phyloP scores from a whole-genome alignment of 192 early-diverging fungal genomes.

The Entrophospora sp. region DNA sequence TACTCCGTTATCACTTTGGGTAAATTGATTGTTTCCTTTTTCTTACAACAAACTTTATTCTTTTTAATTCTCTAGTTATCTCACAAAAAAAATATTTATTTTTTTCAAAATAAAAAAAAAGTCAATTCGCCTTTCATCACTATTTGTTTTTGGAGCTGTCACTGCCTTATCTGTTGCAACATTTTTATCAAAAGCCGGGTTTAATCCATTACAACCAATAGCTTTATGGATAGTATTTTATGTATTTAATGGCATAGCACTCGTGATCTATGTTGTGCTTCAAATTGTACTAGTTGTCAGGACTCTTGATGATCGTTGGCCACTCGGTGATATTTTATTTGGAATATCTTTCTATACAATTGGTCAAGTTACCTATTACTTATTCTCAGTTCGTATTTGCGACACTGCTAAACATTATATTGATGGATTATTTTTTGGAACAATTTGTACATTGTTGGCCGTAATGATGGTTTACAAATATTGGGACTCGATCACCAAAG shows the following conservation, averaged over 20 bases:
- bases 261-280: conserved; percentile 65
- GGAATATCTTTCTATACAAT: conserved; percentile 64
- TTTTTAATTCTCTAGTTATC: too few species aligned
- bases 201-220: conserved; percentile 40
- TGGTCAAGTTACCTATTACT: conserved; percentile 61
- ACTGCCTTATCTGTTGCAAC: conserved; percentile 62
- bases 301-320: conserved; percentile 79
- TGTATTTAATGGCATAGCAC: conserved; percentile 56
- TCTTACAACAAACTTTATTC: too few species aligned
- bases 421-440: conserved; percentile 84
- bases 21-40: too few species aligned
- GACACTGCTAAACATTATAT: conserved; percentile 74
- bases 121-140: conserved; percentile 68
- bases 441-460: conserved; percentile 64
- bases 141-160: conserved; percentile 57
- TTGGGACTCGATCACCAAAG: too few species aligned
- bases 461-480: conserved; percentile 96
- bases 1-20: conserved; percentile 78
- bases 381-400: conserved; percentile 62
- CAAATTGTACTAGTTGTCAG: conserved; percentile 76
- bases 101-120: conserved; percentile 22
- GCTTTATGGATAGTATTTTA: conserved; percentile 68
- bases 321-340: conserved; percentile 73
- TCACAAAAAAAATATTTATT: too few species aligned
- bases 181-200: conserved; percentile 47